Base-by-base conservation (phyloP, 495 filamentous ascomycete species). In the Trichoderma orchidacearum region DNA sequence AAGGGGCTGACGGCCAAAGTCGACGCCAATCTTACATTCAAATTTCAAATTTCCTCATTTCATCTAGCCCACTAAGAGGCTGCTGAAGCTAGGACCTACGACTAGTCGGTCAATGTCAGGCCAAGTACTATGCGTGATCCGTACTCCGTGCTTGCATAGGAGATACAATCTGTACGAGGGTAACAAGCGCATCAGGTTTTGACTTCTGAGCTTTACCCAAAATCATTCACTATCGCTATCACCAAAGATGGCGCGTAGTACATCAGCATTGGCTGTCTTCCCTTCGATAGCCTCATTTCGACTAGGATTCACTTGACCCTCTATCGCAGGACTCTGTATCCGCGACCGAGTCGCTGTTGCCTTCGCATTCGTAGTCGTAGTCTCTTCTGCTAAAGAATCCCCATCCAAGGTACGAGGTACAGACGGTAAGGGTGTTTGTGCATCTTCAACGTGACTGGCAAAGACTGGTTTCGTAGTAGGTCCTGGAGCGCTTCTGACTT, bases 181-280 rank as follows among this genome's bases (percentile, higher is more conserved):
- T n/a, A n/a, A n/a, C n/a, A n/a, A n/a, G n/a, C n/a, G n/a, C n/a
- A n/a, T n/a, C n/a, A n/a, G n/a, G n/a, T n/a, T n/a, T n/a, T n/a
- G n/a, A n/a, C n/a, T n/a, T n/a, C n/a, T n/a, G n/a, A n/a, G n/a
- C 21, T 25, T 29, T 51, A 0, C 27, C 45, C 5, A 11, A 11
- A 50, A 21, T 35, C 21, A 55, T 55, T 55, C 53, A 17, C 30
- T 35, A 27, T 55, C 53, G 27, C 53, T 87, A 65, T 87, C 89
- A 8, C 92, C 93, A 75, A 98, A 98, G 15, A 98, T 90, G 21
- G 89, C 89, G 66, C 84, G 87, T 64, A 98, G 94, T 3, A 96
- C 84, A n/a, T 85, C 89, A 50, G 96, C 92, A 2, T 85, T 85
- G 4, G 91, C 88, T 56, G 83, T 83, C 61, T 85, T 78, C 0